Evolutionary conservation across 139 green algal species (phyloP).

Genomic region (Auxenochlorella pyrenoidosa): DNA sequence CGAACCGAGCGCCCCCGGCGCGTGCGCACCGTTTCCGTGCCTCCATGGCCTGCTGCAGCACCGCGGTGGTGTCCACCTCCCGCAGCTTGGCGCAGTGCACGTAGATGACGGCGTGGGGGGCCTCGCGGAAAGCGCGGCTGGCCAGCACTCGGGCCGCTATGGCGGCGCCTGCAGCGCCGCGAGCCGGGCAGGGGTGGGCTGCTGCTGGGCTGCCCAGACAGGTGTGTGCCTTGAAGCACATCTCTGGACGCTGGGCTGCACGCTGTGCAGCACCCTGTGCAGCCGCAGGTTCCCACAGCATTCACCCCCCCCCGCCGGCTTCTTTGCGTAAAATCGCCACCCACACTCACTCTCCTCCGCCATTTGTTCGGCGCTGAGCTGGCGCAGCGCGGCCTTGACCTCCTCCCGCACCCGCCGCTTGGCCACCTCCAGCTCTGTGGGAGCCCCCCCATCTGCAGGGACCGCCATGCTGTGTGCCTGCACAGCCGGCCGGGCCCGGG

Average conservation of each 20-base stretch:
- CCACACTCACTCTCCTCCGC: slow-evolving; percentile 40
- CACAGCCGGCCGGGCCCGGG: background rate
- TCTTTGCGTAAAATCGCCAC: background rate
- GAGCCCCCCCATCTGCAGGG: background rate
- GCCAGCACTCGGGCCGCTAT: slow-evolving; percentile 49
- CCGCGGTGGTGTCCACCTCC: slow-evolving; percentile 74
- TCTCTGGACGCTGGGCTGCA: background rate
- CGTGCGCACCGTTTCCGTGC: slow-evolving; percentile 5
- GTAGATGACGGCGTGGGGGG: slow-evolving; percentile 65
- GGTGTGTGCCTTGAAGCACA: background rate
- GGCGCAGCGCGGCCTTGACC: slow-evolving; percentile 36
- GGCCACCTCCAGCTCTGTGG: background rate
- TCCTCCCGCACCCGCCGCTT: slow-evolving; percentile 35
- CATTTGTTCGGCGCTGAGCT: slow-evolving; percentile 32
- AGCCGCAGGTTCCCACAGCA: background rate
- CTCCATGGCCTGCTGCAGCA: slow-evolving; percentile 57
- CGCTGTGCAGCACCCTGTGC: background rate
- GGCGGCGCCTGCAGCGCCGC: background rate
- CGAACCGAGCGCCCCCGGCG: no score
- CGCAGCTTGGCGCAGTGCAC: slow-evolving; percentile 68
- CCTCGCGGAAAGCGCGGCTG: slow-evolving; percentile 39
- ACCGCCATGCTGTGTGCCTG: background rate
- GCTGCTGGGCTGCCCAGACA: no score
- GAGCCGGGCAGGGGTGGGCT: background rate
- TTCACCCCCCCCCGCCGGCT: background rate